These are phyloP conservation scores for Pueraria montana DNA, from an alignment of 306 rosid genomes.

Conservation along the genomic window DNA sequence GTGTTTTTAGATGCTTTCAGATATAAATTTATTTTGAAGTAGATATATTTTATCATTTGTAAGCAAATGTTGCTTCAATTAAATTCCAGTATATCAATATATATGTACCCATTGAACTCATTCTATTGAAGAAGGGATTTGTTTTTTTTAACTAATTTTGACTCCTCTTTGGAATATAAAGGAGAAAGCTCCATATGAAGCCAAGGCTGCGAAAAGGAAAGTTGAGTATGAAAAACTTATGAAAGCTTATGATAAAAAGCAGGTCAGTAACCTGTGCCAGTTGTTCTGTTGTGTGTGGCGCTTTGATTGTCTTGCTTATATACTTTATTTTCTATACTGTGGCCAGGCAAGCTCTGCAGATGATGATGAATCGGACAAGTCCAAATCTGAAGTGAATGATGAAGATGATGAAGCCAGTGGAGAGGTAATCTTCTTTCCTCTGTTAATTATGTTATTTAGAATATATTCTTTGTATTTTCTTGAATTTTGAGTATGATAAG, in stretches of 20 bases:
- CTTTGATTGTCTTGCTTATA: conserved; percentile 31
- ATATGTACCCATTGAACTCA: neutral
- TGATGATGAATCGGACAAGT: conserved; percentile 78
- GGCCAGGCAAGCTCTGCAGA: conserved; percentile 61
- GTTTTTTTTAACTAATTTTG: conserved; percentile 5
- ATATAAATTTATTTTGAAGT: conserved; percentile 20
- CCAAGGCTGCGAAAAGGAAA: conserved; percentile 81
- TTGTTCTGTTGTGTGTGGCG: conserved; percentile 31
- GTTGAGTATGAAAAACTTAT: conserved; percentile 70
- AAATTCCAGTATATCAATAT: neutral
- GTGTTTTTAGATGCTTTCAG: conserved; percentile 9
- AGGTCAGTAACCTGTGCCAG: conserved; percentile 49
- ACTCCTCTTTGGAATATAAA: conserved; percentile 45
- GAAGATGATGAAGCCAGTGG: conserved; percentile 82
- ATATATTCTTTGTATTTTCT: neutral
- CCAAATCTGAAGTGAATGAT: conserved; percentile 74
- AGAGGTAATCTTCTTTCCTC: conserved; percentile 56
- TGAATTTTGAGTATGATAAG: conserved; percentile 16
- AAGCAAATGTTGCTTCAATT: neutral
- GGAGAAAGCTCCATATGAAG: conserved; percentile 96
- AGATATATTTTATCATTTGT: neutral
- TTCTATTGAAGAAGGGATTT: conserved; percentile 39
- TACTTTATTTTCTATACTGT: conserved; percentile 33
- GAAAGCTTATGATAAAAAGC: conserved; percentile 71
- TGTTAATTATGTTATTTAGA: neutral